These are phyloP conservation scores for Agmasoma carcini DNA, from an alignment of 371 early-diverging fungal genomes.

Conservation along the genomic window DNA sequence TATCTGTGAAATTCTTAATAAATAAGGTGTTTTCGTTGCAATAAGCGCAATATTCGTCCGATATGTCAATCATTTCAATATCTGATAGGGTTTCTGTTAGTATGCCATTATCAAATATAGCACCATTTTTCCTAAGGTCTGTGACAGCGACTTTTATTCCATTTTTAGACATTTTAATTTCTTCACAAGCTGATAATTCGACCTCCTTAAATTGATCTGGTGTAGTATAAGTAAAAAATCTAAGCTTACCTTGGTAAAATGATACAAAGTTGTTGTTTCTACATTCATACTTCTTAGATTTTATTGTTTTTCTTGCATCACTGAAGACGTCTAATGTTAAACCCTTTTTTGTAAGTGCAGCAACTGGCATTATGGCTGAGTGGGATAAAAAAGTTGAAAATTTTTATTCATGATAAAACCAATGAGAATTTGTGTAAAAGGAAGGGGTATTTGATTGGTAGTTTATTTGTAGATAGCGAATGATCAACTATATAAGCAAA, in stretches of 20 bases:
- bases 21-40: constrained; percentile 11
- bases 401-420: too few species aligned
- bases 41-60: constrained; percentile 28
- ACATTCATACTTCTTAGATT: constrained; percentile 20
- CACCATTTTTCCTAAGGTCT: constrained; percentile 12
- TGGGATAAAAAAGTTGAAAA: too few species aligned
- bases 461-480: too few species aligned
- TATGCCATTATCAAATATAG: constrained; percentile 8
- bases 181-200: constrained; percentile 7
- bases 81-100: constrained; percentile 1
- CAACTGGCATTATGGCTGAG: constrained; percentile 41
- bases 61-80: constrained; percentile 22
- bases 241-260: constrained; percentile 3
- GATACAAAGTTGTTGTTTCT: constrained; percentile 34
- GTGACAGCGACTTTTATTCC: constrained; percentile 19
- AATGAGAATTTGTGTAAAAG: too few species aligned
- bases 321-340: constrained; percentile 49
- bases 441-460: too few species aligned
- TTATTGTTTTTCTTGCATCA: constrained; percentile 12
- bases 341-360: constrained; percentile 42
- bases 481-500: too few species aligned
- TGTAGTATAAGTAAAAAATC: constrained; percentile 11
- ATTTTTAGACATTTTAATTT: constrained; percentile 38
- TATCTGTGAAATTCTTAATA: constrained; percentile 2
- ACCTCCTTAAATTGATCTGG: neutral